Evolutionary conservation across 2,329 filamentous ascomycete species (phyloP), one percentile per base, ranked within the genome.

Genomic region (Lachnellula willkommii): DNA sequence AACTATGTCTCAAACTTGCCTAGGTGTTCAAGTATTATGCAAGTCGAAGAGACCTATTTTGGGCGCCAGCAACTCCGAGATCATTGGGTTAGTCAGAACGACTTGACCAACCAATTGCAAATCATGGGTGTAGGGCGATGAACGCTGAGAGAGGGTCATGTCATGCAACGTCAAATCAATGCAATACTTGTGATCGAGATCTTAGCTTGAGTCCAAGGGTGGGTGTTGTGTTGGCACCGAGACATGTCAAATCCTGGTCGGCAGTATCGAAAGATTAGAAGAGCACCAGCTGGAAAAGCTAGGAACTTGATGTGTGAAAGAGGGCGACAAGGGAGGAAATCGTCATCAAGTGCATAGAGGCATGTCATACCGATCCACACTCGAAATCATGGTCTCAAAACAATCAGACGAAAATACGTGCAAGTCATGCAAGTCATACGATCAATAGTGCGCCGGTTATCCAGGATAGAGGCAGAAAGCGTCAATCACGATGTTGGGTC

Each of bases 401-500:
- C 63, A 64, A 58, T 60, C 61, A 64, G 57, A 52, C 54, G 59
- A 63, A 61, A 53, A 58, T 60, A 61, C 58, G 63, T 63, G 63
- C 62, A 63, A 65, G 57, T 69, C 66, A 69, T 67, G 66, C 63
- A 55, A 62, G 55, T 66, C 65, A 66, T 65, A 64, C 61, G 63
- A 60, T 70, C 66, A 68, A 63, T 60, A 49, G 55, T 53, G 56
- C 58, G 55, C 61, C 62, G 61, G 54, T 59, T 14, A 63, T 66
- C 64, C 65, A 62, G 55, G 43, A 53, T 56, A 47, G 50, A 59
- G 51, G 45, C 62, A 57, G 63, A 52, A 50, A 54, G 52, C 60
- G 61, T 62, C 58, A 60, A 53, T 67, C 65, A 68, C 61, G 68
- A 73, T 48, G 71, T 69, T 59, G 67, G 58, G 45, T 74, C 72